Percentiles rank a stretch among this genome's conserved stretches.
Evolutionary conservation across 495 filamentous ascomycete species (phyloP).

Genomic region (Antarctomyces pellizariae): DNA sequence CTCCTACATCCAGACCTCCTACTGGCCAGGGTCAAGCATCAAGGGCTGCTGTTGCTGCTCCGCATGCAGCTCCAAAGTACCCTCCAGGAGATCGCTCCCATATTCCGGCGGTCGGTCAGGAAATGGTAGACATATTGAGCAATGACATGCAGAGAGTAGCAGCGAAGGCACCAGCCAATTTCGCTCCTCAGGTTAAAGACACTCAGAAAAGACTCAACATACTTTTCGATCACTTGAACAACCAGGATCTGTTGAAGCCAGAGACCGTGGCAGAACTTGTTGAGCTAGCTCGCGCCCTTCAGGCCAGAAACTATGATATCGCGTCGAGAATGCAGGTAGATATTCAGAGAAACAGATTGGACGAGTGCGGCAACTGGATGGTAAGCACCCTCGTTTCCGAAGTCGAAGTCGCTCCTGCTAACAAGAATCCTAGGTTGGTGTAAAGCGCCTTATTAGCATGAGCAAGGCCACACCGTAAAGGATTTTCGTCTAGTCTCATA

Average conservation of each 20-base stretch:
- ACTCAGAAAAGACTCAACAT: conserved; percentile 78
- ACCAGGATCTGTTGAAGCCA: conserved; percentile 64
- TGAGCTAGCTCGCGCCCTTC: conserved; percentile 41
- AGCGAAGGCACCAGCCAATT: conserved; percentile 51
- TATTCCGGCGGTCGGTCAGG: conserved; percentile 51
- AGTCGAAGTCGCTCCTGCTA: neutral
- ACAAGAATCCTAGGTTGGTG: conserved; percentile 40
- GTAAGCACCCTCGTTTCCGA: conserved; percentile 24
- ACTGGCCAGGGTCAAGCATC: conserved; percentile 16
- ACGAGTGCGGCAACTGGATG: conserved; percentile 92
- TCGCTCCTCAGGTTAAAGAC: conserved; percentile 70
- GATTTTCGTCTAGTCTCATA: too few species aligned
- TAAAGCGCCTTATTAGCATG: conserved; percentile 83
- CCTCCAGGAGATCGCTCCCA: conserved; percentile 79
- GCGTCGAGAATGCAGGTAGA: conserved; percentile 57
- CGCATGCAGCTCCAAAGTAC: conserved; percentile 29
- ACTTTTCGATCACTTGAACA: conserved; percentile 91
- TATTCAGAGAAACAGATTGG: conserved; percentile 56
- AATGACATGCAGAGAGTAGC: conserved; percentile 78
- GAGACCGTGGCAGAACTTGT: conserved; percentile 47
- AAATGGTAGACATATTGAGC: conserved; percentile 59
- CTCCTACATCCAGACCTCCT: conserved; percentile 11
- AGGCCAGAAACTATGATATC: conserved; percentile 47
- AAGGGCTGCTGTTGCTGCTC: conserved; percentile 21
- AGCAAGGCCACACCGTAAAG: conserved; percentile 47